phyloP scores from a whole-genome alignment of 352 stramenopile genomes.

The Phytophthora crassamura region DNA sequence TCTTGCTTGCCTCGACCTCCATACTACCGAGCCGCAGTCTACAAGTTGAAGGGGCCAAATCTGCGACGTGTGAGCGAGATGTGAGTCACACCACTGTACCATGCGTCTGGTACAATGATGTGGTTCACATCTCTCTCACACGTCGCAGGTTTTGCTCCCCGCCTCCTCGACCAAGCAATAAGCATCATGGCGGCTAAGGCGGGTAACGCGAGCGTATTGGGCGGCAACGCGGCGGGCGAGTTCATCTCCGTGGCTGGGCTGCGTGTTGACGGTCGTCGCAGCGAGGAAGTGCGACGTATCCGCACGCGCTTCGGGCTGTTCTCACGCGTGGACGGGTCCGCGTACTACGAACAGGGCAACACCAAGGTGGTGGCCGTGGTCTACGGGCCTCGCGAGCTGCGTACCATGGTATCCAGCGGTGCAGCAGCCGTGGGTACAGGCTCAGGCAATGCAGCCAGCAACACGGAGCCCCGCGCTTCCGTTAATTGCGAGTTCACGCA shows the following conservation, averaged over 20 bases:
- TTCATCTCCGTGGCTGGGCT: constrained; percentile 87
- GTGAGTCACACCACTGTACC: neutral
- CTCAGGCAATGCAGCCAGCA: constrained; percentile 66
- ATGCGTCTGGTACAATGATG: neutral
- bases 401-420: constrained; percentile 40
- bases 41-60: too few species aligned
- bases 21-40: neutral
- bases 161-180: constrained; percentile 25
- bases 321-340: constrained; percentile 86
- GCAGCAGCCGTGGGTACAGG: constrained; percentile 57
- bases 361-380: constrained; percentile 91
- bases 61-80: neutral
- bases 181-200: constrained; percentile 65
- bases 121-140: neutral
- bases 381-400: constrained; percentile 87
- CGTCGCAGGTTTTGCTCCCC: neutral
- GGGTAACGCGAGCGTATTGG: constrained; percentile 61
- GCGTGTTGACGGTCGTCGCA: constrained; percentile 83
- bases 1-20: too few species aligned
- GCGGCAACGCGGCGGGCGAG: constrained; percentile 65
- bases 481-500: constrained; percentile 91
- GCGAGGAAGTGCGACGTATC: constrained; percentile 85
- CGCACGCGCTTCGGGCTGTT: constrained; percentile 87
- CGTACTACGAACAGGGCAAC: constrained; percentile 90
- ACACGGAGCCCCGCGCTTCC: constrained; percentile 71